Evolutionary conservation across 306 rosid species (phyloP), one percentile per base, ranked within the genome.

Genomic region (Quercus dentata): DNA sequence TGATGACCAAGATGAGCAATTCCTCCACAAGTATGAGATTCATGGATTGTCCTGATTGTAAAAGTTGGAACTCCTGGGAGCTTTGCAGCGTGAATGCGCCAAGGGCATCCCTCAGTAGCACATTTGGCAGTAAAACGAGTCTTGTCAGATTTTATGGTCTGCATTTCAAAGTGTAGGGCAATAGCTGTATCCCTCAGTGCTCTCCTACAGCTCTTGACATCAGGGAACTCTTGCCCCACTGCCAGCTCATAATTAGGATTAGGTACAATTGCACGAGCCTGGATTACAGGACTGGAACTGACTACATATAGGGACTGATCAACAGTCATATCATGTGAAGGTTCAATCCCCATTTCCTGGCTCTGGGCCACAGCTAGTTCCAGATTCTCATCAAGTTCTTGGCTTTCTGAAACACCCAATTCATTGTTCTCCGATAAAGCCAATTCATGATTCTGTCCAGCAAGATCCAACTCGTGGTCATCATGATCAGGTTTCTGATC

Each of bases 1-100:
- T 92, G 97, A 80, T 92, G 97, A 44, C 97, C 97, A 76, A 92
- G 97, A 85, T 92, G 97, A 28, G 87, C 25, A 71, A 92, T 89
- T 57, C 97, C 97, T 73, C 97, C 97, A 75, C 97, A 92, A 21
- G 92, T 76, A 88, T 92, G 97, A 67, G 46, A 18, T 77, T 88
- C 94, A 25, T 89, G 91, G 78, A 92, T 86, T 73, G 97, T 92
- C 83, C 97, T 85, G 80, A 92, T 91, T 6, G 97, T 89, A 83
- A 92, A 92, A 69, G 94, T 92, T 78, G 97, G 97, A 85, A 93
- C 97, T 69, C 97, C 97, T 0, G 97, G 96, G 62, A 91, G 97
- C 86, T 92, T 92, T 80, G 97, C 97, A 54, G 97, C 97, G 59
- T 92, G 97, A 79, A 92, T 92, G 58, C 97, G 96, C 97, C 97